Evolutionary conservation across 2,329 filamentous ascomycete species (phyloP).

Genomic region (Trichoderma oligosporum): DNA sequence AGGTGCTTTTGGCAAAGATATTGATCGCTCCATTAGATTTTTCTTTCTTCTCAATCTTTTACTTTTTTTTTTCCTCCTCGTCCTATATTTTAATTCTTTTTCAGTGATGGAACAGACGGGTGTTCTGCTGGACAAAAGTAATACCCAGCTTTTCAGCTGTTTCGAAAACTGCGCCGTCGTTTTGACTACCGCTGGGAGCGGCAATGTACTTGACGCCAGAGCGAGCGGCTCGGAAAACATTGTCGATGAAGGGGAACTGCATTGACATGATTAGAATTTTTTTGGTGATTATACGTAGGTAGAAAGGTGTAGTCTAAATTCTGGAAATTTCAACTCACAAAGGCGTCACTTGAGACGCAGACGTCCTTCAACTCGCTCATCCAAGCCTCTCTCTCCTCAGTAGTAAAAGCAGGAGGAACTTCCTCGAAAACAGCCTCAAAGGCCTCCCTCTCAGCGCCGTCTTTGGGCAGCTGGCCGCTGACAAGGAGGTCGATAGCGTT

Average conservation of each 20-base stretch:
- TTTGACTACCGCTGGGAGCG: constrained; percentile 85
- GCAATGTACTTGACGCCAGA: constrained; percentile 96
- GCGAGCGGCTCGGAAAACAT: constrained; percentile 84
- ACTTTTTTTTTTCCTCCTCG: background rate
- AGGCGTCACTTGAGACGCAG: constrained; percentile 88
- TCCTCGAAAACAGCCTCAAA: constrained; percentile 91
- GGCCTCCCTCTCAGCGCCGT: constrained; percentile 75
- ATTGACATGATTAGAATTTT: background rate
- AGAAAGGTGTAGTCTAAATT: no score
- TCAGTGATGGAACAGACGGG: constrained; percentile 92
- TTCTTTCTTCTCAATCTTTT: background rate
- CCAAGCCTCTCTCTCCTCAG: constrained; percentile 83
- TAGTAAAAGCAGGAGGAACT: constrained; percentile 76
- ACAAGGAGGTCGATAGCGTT: constrained; percentile 96
- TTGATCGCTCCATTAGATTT: constrained; percentile 10
- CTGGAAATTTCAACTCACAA: constrained; percentile 57
- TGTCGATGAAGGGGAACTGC: constrained; percentile 97
- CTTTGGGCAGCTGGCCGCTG: constrained; percentile 81
- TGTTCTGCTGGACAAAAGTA: constrained; percentile 92
- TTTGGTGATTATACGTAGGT: background rate
- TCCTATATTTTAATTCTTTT: background rate
- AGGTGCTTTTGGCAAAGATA: background rate
- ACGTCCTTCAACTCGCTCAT: constrained; percentile 76
- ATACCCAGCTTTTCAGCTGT: constrained; percentile 90
- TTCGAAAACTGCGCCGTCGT: constrained; percentile 75